phyloP scores from a whole-genome alignment of 768 basidiomycete genomes.

The Suillus cothurnatus region DNA sequence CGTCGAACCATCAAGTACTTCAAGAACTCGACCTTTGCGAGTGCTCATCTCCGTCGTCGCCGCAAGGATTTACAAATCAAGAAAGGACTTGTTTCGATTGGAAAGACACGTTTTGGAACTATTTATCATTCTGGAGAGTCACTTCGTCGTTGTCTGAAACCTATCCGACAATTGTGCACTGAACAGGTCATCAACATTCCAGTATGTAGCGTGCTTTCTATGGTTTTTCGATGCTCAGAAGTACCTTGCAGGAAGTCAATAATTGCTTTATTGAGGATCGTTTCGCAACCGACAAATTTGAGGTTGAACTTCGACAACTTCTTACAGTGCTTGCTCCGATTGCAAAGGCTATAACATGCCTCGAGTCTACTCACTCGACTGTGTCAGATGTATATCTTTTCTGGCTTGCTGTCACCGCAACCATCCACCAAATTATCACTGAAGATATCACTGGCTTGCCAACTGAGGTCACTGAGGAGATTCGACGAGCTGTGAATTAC shows the following conservation, averaged over 20 bases:
- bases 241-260: neutral
- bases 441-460: neutral
- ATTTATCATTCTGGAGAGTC: neutral
- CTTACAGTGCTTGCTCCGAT: neutral
- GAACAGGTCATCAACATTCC: neutral
- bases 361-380: neutral
- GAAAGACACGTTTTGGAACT: neutral
- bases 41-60: neutral
- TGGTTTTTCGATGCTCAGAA: too few species aligned
- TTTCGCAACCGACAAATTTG: neutral
- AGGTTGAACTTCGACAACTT: neutral
- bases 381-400: neutral
- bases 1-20: neutral
- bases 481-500: neutral
- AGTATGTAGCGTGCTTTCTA: neutral
- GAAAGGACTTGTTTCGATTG: neutral
- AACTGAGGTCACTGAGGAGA: neutral
- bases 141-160: neutral
- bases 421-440: neutral
- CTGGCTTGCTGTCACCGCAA: neutral
- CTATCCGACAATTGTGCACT: neutral
- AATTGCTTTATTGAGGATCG: neutral
- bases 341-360: neutral
- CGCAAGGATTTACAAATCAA: neutral
- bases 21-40: neutral